Conservation (phyloP, 1,284 basidiomycete genomes). For the Mycosarcoma maydis region DNA sequence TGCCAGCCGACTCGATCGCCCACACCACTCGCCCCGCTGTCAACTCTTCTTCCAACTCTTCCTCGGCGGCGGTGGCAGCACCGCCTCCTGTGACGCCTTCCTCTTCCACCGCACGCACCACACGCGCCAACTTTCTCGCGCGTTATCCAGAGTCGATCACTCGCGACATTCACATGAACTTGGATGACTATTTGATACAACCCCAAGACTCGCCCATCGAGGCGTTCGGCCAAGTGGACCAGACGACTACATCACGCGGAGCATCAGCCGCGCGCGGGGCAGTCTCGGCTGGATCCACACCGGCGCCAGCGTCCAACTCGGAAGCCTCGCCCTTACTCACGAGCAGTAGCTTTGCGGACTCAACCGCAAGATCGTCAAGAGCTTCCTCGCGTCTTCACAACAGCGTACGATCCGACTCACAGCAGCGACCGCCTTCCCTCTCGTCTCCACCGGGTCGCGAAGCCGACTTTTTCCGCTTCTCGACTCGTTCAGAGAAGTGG, state of each 20-base stretch:
- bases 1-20: slow-evolving; percentile 27
- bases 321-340: slow-evolving; percentile 35
- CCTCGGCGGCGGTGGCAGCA: no score
- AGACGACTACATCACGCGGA: slow-evolving; percentile 7
- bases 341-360: slow-evolving; percentile 7
- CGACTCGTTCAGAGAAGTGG: slow-evolving; percentile 64
- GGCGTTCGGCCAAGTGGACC: slow-evolving; percentile 18
- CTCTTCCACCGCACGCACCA: slow-evolving; percentile 30
- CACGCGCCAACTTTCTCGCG: slow-evolving; percentile 34
- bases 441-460: slow-evolving; percentile 38
- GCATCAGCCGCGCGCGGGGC: neutral
- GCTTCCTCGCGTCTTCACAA: slow-evolving; percentile 18
- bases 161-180: slow-evolving; percentile 41
- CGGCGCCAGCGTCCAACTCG: slow-evolving; percentile 21
- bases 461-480: slow-evolving; percentile 67
- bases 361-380: slow-evolving; percentile 22
- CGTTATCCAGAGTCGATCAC: slow-evolving; percentile 39
- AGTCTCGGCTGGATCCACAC: slow-evolving; percentile 11
- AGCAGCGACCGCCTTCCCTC: slow-evolving; percentile 19
- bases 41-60: slow-evolving; percentile 6
- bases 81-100: slow-evolving; percentile 32
- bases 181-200: slow-evolving; percentile 17
- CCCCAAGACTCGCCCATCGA: slow-evolving; percentile 33
- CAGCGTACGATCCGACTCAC: slow-evolving; percentile 17
- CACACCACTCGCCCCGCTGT: slow-evolving; percentile 6